phyloP scores from a whole-genome alignment of 768 basidiomycete species.

The Cytidiella melzeri region DNA sequence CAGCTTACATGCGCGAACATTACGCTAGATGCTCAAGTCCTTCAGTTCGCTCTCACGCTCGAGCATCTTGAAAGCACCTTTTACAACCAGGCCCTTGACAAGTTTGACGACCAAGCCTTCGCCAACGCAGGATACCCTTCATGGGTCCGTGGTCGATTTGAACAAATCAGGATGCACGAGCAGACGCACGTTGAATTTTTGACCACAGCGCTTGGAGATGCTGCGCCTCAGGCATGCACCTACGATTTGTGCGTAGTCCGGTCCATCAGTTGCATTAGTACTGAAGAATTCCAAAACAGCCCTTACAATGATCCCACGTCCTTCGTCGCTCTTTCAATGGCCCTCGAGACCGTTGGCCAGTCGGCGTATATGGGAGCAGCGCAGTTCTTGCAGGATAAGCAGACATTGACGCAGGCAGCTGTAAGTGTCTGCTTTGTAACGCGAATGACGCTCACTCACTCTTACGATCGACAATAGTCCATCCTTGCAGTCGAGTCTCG shows the following conservation, averaged over 20 bases:
- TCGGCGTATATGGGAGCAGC: conserved; percentile 57
- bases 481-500: conserved; percentile 54
- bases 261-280: background rate
- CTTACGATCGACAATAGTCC: conserved; percentile 10
- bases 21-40: conserved; percentile 22
- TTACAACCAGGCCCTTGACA: conserved; percentile 37
- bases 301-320: conserved; percentile 36
- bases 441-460: background rate
- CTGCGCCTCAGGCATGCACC: conserved; percentile 46
- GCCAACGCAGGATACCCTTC: conserved; percentile 38
- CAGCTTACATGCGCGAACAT: too few species aligned
- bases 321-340: conserved; percentile 39
- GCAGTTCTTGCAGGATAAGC: conserved; percentile 32
- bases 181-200: conserved; percentile 49
- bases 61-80: conserved; percentile 43
- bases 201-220: conserved; percentile 35
- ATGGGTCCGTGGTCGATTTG: conserved; percentile 44
- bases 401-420: conserved; percentile 47
- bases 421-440: conserved; percentile 15
- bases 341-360: conserved; percentile 48
- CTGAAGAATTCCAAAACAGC: conserved; percentile 16
- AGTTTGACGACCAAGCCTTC: conserved; percentile 43
- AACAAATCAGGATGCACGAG: conserved; percentile 52
- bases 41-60: conserved; percentile 44
- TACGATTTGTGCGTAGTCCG: conserved; percentile 47